A percentile compares a stretch with the other conserved stretches of the same genome.
Evolutionary conservation across 768 basidiomycete species (phyloP).

Genomic region (Boletus tomentosulus): DNA sequence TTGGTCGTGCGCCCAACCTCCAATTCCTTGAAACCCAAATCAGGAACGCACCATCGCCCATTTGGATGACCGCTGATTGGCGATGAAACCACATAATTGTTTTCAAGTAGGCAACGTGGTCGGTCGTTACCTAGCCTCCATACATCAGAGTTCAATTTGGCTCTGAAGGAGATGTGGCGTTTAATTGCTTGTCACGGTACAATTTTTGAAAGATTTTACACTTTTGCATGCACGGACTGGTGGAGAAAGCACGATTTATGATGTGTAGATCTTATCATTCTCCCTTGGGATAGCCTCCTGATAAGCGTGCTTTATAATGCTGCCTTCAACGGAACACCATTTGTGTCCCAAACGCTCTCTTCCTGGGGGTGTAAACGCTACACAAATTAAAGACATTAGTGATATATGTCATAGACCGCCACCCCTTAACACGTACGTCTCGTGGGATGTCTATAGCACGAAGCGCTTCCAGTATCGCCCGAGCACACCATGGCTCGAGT

Average conservation of each 20-base stretch:
- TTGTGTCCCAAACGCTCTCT: constrained; percentile 55
- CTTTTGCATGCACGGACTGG: not conserved
- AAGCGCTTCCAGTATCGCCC: constrained; percentile 59
- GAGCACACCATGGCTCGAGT: constrained; percentile 59
- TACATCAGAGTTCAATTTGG: constrained; percentile 8
- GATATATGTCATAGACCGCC: not conserved
- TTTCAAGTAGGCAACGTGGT: constrained; percentile 2
- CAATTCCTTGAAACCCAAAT: not conserved
- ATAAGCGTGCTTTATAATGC: constrained; percentile 6
- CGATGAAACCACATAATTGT: not conserved
- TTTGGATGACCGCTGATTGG: not conserved
- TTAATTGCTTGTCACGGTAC: constrained; percentile 11
- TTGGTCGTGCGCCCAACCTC: not conserved
- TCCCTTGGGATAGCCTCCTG: not conserved
- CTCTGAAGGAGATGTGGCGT: constrained; percentile 23
- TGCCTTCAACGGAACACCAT: constrained; percentile 1
- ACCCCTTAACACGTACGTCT: constrained; percentile 38
- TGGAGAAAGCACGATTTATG: not conserved
- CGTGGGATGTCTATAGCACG: constrained; percentile 41
- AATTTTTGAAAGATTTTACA: not conserved
- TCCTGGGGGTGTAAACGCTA: constrained; percentile 51
- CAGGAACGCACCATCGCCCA: constrained; percentile 1
- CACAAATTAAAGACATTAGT: constrained; percentile 11
- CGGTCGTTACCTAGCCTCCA: not conserved
- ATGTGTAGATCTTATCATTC: constrained; percentile 1